These are phyloP conservation scores for Lachancea quebecensis DNA, from an alignment of 805 yeast genomes.

Conservation along the genomic window DNA sequence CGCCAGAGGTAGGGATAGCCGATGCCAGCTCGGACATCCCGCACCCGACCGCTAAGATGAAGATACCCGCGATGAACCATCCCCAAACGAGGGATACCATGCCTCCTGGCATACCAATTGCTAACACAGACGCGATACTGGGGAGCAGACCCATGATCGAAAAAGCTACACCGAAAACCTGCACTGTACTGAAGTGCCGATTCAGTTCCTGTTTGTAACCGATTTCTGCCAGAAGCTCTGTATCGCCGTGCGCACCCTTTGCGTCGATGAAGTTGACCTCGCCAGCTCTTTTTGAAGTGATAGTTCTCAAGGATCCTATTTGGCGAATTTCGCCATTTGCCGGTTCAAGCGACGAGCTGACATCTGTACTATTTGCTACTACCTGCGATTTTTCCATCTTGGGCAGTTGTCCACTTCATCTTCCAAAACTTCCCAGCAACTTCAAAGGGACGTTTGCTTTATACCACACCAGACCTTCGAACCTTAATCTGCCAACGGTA, in stretches of 20 bases:
- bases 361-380: too few species aligned
- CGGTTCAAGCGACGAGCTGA: too few species aligned
- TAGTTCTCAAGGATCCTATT: constrained; percentile 8
- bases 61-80: constrained; percentile 45
- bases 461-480: too few species aligned
- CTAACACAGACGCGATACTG: constrained; percentile 41
- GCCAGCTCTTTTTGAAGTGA: constrained; percentile 11
- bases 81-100: constrained; percentile 60
- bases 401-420: too few species aligned
- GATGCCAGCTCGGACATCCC: constrained; percentile 54
- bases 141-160: constrained; percentile 61
- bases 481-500: too few species aligned
- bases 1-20: constrained; percentile 62
- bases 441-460: too few species aligned
- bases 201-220: constrained; percentile 68
- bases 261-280: constrained; percentile 23
- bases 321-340: constrained; percentile 4
- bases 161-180: constrained; percentile 67
- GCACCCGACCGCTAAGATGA: constrained; percentile 45
- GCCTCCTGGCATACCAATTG: constrained; percentile 47
- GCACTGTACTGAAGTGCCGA: constrained; percentile 54
- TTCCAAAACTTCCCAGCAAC: too few species aligned
- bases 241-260: constrained; percentile 20
- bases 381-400: too few species aligned
- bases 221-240: constrained; percentile 38